Conservation (phyloP, 1,139 yeast genomes). For the Taiozyma sp. region DNA sequence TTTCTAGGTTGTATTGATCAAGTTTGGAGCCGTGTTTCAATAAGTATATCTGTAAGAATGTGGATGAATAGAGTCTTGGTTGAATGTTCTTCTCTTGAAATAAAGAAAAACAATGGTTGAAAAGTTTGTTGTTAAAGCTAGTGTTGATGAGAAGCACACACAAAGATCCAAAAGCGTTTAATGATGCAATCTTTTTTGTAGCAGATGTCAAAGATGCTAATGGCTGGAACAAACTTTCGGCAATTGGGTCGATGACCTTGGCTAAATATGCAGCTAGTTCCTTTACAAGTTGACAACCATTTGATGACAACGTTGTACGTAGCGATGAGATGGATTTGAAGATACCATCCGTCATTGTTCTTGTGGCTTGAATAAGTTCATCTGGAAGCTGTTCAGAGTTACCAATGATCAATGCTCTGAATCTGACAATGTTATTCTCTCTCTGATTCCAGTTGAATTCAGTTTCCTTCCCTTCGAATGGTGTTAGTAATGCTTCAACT, state of each 20-base stretch:
- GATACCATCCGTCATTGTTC: constrained; percentile 52
- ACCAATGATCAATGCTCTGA: constrained; percentile 62
- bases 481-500: constrained; percentile 32
- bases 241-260: constrained; percentile 49
- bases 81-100: constrained; percentile 51
- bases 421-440: constrained; percentile 53
- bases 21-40: constrained; percentile 42
- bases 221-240: constrained; percentile 56
- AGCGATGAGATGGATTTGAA: constrained; percentile 67
- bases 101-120: constrained; percentile 48
- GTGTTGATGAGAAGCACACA: constrained; percentile 55
- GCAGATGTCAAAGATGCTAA: constrained; percentile 65
- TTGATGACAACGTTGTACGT: constrained; percentile 75
- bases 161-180: constrained; percentile 67
- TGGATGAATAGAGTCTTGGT: constrained; percentile 66
- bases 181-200: constrained; percentile 76
- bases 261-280: constrained; percentile 57
- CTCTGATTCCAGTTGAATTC: constrained; percentile 83
- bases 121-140: constrained; percentile 47
- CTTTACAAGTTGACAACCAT: constrained; percentile 76
- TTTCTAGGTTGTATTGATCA: constrained; percentile 35
- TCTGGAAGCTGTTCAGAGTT: constrained; percentile 42
- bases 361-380: constrained; percentile 33
- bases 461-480: constrained; percentile 78
- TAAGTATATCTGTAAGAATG: constrained; percentile 65